Conservation (phyloP, 2,329 filamentous ascomycete species). For the Fusarium sp. region DNA sequence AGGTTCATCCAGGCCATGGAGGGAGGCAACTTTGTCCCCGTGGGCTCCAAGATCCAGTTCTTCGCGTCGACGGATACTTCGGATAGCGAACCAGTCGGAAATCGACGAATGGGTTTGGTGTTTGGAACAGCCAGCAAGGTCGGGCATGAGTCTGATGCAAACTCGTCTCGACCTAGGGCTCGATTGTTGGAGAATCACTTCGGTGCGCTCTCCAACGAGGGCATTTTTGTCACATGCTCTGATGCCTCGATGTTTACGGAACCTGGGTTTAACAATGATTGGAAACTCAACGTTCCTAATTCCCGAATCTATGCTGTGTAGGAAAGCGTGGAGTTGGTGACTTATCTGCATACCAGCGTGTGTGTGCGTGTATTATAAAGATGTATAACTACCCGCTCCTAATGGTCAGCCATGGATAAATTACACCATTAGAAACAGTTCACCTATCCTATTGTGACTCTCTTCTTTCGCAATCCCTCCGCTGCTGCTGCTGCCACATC, state of each 20-base stretch:
- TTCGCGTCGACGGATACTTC: constrained; percentile 61
- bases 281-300: constrained; percentile 55
- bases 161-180: not conserved
- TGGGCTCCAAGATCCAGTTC: constrained; percentile 77
- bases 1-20: constrained; percentile 66
- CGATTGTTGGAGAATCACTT: constrained; percentile 63
- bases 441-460: constrained; percentile 22
- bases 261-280: constrained; percentile 49
- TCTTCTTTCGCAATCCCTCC: constrained; percentile 63
- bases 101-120: constrained; percentile 40
- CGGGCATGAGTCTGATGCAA: constrained; percentile 18
- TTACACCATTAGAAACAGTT: not conserved
- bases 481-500: constrained; percentile 66
- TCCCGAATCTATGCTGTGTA: constrained; percentile 49
- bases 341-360: not conserved
- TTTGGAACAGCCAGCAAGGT: constrained; percentile 53
- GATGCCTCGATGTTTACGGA: constrained; percentile 42
- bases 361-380: constrained; percentile 20
- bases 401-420: constrained; percentile 9
- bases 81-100: constrained; percentile 41
- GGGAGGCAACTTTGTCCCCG: constrained; percentile 67
- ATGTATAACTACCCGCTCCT: constrained; percentile 19
- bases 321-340: not conserved
- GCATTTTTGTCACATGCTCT: constrained; percentile 64
- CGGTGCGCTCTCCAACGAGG: constrained; percentile 72